Evolutionary conservation across 768 basidiomycete genomes (phyloP).

Genomic region (Gyrodon lividus): DNA sequence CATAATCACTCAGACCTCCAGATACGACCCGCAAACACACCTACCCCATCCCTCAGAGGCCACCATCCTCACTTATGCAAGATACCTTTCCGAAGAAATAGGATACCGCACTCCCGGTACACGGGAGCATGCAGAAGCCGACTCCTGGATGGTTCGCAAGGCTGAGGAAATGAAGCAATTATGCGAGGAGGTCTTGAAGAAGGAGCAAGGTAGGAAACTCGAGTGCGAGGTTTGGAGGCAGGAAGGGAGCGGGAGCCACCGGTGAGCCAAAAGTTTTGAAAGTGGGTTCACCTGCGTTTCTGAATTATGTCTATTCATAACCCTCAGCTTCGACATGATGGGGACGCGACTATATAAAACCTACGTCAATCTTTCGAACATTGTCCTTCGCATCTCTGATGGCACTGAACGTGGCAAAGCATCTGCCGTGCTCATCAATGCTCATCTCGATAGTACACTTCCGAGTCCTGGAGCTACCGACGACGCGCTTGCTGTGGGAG

Average conservation of each 20-base stretch:
- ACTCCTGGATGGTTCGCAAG: slow-evolving; percentile 75
- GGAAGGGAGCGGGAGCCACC: slow-evolving; percentile 82
- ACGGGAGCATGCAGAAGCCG: slow-evolving; percentile 80
- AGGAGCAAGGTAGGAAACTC: slow-evolving; percentile 51
- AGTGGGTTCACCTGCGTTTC: not conserved
- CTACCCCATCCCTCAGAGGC: slow-evolving; percentile 72
- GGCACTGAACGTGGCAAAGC: slow-evolving; percentile 70
- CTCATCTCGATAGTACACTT: slow-evolving; percentile 87
- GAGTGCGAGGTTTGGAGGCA: slow-evolving; percentile 93
- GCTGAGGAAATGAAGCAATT: slow-evolving; percentile 57
- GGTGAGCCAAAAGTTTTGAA: slow-evolving; percentile 47
- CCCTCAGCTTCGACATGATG: slow-evolving; percentile 90
- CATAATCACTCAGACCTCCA: slow-evolving; percentile 5
- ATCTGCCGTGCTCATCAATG: slow-evolving; percentile 83
- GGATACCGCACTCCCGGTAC: slow-evolving; percentile 93
- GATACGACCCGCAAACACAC: slow-evolving; percentile 50
- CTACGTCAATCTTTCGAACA: slow-evolving; percentile 85
- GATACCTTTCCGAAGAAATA: slow-evolving; percentile 77
- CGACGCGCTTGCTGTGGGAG: slow-evolving; percentile 83
- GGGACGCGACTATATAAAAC: slow-evolving; percentile 78
- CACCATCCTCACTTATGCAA: slow-evolving; percentile 61
- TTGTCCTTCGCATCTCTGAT: slow-evolving; percentile 83
- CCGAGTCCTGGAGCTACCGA: slow-evolving; percentile 89
- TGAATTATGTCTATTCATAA: not conserved
- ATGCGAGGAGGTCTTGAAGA: slow-evolving; percentile 55